A percentile compares a stretch with the other conserved stretches of the same genome.
phyloP scores from a whole-genome alignment of 2,329 filamentous ascomycete genomes.

The Tolypocladium tropicale region DNA sequence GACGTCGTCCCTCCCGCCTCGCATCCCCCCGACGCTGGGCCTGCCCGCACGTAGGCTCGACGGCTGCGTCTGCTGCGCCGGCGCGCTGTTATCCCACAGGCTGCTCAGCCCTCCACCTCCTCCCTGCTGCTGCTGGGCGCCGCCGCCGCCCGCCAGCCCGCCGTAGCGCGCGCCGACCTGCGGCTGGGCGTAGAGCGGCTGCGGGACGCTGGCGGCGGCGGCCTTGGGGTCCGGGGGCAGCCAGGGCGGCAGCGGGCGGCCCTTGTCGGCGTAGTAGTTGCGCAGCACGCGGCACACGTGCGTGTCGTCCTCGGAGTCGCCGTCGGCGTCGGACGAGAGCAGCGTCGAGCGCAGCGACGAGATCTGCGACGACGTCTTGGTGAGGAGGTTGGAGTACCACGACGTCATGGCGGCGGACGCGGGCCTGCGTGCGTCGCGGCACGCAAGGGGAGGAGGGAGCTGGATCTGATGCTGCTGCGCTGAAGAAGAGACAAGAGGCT shows the following conservation, averaged over 20 bases:
- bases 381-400: conserved; percentile 69
- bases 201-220: conserved; percentile 14
- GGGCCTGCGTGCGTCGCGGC: background rate
- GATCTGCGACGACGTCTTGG: conserved; percentile 54
- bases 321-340: conserved; percentile 54
- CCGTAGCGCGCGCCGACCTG: conserved; percentile 46
- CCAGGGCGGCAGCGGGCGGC: conserved; percentile 72
- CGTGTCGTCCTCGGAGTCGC: conserved; percentile 78
- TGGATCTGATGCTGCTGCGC: background rate
- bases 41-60: conserved; percentile 37
- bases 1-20: conserved; percentile 21
- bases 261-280: conserved; percentile 86
- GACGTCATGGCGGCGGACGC: conserved; percentile 49
- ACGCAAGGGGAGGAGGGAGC: background rate
- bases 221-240: conserved; percentile 79
- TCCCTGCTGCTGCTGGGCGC: conserved; percentile 20
- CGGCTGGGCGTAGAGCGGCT: conserved; percentile 42
- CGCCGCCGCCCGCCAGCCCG: conserved; percentile 11
- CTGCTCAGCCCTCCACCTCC: conserved; percentile 36
- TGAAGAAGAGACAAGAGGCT: background rate
- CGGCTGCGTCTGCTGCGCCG: conserved; percentile 22
- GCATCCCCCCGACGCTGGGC: conserved; percentile 18
- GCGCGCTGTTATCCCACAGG: conserved; percentile 42
- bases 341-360: conserved; percentile 60
- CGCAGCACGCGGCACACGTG: conserved; percentile 90